A percentile compares a stretch with the other conserved stretches of the same genome.
These are phyloP conservation scores for Hypoxylon sp. DNA, from an alignment of 2,329 filamentous ascomycete species.

Conservation along the genomic window DNA sequence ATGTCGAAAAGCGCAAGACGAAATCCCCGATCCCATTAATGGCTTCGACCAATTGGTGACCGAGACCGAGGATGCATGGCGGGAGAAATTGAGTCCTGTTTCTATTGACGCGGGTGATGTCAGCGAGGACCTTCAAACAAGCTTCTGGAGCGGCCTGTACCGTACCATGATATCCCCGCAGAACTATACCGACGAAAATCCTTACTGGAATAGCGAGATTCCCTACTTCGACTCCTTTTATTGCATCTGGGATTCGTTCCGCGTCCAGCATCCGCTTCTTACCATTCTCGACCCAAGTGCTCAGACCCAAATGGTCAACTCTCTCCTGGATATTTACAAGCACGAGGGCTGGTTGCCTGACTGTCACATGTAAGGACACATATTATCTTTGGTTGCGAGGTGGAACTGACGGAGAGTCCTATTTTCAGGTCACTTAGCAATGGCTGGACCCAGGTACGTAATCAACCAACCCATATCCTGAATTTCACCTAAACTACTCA, in stretches of 20 bases:
- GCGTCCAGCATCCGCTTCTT: constrained; percentile 73
- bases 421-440: constrained; percentile 38
- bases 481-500: background rate
- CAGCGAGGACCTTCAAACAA: constrained; percentile 66
- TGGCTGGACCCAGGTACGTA: constrained; percentile 65
- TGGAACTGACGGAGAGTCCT: constrained; percentile 1
- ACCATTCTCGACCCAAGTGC: constrained; percentile 73
- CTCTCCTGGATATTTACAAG: constrained; percentile 74
- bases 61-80: constrained; percentile 69
- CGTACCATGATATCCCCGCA: constrained; percentile 74
- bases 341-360: constrained; percentile 77
- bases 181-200: constrained; percentile 77
- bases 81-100: constrained; percentile 68
- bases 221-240: constrained; percentile 74
- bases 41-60: constrained; percentile 69
- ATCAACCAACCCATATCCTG: background rate
- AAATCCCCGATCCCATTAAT: constrained; percentile 71
- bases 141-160: constrained; percentile 75
- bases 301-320: constrained; percentile 73
- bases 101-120: constrained; percentile 64
- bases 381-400: background rate
- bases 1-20: constrained; percentile 72
- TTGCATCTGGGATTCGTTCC: constrained; percentile 75
- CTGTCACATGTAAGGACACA: constrained; percentile 74
- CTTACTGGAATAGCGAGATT: constrained; percentile 71